Evolutionary conservation across 345 rosid species (phyloP).

Genomic region (Leavenworthia alabamica): DNA sequence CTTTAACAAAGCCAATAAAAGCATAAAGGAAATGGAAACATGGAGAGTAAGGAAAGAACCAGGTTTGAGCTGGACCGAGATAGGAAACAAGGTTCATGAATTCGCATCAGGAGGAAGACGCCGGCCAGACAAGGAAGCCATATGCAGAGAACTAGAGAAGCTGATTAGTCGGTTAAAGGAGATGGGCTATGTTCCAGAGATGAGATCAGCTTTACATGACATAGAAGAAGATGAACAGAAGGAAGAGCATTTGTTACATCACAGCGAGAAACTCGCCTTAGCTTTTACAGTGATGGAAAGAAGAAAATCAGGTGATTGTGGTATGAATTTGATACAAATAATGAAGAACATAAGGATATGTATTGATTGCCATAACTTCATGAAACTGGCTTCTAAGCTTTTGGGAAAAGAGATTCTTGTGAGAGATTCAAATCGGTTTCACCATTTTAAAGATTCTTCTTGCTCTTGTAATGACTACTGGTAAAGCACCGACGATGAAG

Average conservation of each 20-base stretch:
- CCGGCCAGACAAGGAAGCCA: conserved; percentile 52
- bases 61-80: conserved; percentile 83
- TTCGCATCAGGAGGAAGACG: conserved; percentile 69
- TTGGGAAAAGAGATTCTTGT: conserved; percentile 63
- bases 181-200: conserved; percentile 70
- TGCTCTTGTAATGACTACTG: conserved; percentile 87
- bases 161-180: conserved; percentile 55
- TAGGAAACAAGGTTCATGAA: conserved; percentile 56
- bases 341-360: conserved; percentile 78
- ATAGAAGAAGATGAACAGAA: conserved; percentile 78
- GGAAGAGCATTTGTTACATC: conserved; percentile 60
- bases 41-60: conserved; percentile 70
- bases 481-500: conserved; percentile 35
- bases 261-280: conserved; percentile 87
- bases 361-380: conserved; percentile 85
- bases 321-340: conserved; percentile 41
- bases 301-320: conserved; percentile 17
- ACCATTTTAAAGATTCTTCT: conserved; percentile 50
- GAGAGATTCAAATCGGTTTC: conserved; percentile 81
- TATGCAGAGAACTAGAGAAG: conserved; percentile 39
- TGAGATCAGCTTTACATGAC: conserved; percentile 57
- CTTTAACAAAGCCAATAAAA: conserved; percentile 53
- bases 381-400: conserved; percentile 65
- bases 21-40: conserved; percentile 56
- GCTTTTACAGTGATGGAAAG: conserved; percentile 49